Conservation (phyloP, 2,329 filamentous ascomycete genomes). For the Penicillium sp. region DNA sequence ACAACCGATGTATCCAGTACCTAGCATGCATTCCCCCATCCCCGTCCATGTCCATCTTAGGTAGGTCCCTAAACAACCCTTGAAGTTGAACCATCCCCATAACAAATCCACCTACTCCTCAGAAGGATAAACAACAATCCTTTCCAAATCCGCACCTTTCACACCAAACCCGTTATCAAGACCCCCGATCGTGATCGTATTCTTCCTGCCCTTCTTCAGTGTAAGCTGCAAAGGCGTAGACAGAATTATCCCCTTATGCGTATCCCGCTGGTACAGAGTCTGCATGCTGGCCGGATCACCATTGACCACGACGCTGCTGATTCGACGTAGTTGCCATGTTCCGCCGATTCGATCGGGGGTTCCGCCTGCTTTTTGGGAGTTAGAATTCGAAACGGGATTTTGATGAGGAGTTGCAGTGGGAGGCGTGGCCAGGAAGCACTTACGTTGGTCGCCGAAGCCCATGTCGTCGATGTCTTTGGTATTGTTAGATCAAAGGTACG, state of each 20-base stretch:
- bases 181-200: conserved; percentile 57
- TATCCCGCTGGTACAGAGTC: conserved; percentile 53
- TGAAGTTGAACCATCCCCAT: too few species aligned
- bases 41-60: too few species aligned
- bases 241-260: conserved; percentile 58
- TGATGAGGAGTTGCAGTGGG: too few species aligned
- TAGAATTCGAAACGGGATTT: not conserved
- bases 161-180: conserved; percentile 54
- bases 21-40: too few species aligned
- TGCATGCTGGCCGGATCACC: conserved; percentile 48
- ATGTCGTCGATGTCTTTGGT: conserved; percentile 23
- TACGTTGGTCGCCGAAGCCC: conserved; percentile 28
- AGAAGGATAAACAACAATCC: conserved; percentile 58
- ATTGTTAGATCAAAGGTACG: not conserved
- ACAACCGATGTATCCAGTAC: too few species aligned
- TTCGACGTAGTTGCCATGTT: conserved; percentile 57
- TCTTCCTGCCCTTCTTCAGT: conserved; percentile 50
- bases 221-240: conserved; percentile 55
- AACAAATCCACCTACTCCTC: conserved; percentile 34
- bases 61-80: too few species aligned
- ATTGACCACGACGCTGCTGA: conserved; percentile 59
- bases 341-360: conserved; percentile 59
- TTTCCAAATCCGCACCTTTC: conserved; percentile 58
- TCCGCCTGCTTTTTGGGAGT: conserved; percentile 43
- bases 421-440: not conserved